A percentile compares a stretch with the other conserved stretches of the same genome.
These are phyloP conservation scores for Fraxinus xanthoxyloides DNA, from an alignment of 305 asterid species.

Conservation along the genomic window DNA sequence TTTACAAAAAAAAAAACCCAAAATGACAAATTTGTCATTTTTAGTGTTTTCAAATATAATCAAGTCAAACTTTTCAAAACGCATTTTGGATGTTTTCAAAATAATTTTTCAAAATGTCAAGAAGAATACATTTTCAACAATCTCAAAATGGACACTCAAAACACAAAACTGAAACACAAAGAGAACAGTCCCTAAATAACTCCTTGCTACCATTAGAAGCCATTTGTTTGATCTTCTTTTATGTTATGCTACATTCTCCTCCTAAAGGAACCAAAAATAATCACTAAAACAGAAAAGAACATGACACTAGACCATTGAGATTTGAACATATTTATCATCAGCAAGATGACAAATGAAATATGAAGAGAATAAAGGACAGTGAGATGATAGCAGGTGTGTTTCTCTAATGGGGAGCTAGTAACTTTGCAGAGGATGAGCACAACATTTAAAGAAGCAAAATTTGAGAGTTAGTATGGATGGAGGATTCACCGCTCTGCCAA, in stretches of 20 bases:
- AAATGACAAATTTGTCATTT: too few species aligned
- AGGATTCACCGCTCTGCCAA: background rate
- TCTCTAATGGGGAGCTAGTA: background rate
- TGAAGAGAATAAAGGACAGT: background rate
- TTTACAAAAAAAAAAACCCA: too few species aligned
- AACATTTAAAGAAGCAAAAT: background rate
- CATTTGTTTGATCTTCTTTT: background rate
- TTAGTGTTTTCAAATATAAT: too few species aligned
- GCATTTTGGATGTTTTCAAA: too few species aligned
- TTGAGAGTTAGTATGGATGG: background rate
- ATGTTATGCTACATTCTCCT: background rate
- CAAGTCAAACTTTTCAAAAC: too few species aligned
- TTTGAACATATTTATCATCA: background rate
- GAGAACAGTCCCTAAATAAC: background rate
- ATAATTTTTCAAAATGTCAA: too few species aligned
- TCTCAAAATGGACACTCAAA: too few species aligned
- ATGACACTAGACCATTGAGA: background rate
- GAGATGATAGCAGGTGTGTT: background rate
- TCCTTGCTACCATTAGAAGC: background rate
- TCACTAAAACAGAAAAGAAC: background rate
- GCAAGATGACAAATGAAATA: background rate
- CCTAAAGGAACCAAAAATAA: background rate
- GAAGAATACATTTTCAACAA: too few species aligned
- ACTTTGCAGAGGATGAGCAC: background rate
- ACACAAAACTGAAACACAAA: too few species aligned